These are phyloP conservation scores for Phoma sp. DNA, from an alignment of 2,329 filamentous ascomycete genomes.

Conservation along the genomic window DNA sequence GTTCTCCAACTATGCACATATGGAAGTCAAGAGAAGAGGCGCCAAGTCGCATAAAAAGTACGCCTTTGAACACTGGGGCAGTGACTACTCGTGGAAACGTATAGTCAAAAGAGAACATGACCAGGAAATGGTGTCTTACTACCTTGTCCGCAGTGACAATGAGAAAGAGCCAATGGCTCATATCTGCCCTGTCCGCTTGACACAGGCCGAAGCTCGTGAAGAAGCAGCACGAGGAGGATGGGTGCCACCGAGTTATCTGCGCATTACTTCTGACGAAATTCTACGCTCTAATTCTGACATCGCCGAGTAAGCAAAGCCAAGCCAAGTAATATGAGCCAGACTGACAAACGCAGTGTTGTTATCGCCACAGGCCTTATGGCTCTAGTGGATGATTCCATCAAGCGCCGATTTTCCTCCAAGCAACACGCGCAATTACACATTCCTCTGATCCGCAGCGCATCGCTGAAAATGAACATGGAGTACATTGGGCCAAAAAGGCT, in stretches of 20 bases:
- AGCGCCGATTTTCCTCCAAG: slow-evolving; percentile 71
- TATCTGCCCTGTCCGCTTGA: slow-evolving; percentile 80
- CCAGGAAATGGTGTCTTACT: slow-evolving; percentile 72
- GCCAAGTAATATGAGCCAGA: not conserved
- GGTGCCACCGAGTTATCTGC: slow-evolving; percentile 89
- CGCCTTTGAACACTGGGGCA: slow-evolving; percentile 93
- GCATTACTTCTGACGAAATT: slow-evolving; percentile 78
- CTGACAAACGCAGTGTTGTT: slow-evolving; percentile 68
- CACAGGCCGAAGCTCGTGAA: slow-evolving; percentile 70
- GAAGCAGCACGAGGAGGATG: slow-evolving; percentile 83
- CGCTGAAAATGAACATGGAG: slow-evolving; percentile 64
- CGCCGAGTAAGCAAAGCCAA: slow-evolving; percentile 72
- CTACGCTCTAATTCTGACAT: slow-evolving; percentile 76
- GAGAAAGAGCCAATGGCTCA: slow-evolving; percentile 72
- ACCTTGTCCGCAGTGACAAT: slow-evolving; percentile 73
- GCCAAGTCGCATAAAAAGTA: slow-evolving; percentile 74
- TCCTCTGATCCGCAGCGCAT: slow-evolving; percentile 56
- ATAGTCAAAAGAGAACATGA: slow-evolving; percentile 67
- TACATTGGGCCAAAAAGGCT: slow-evolving; percentile 67
- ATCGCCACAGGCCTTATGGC: slow-evolving; percentile 88
- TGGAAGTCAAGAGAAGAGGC: slow-evolving; percentile 77
- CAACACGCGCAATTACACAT: slow-evolving; percentile 59
- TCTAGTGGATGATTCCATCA: slow-evolving; percentile 90
- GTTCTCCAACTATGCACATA: slow-evolving; percentile 95
- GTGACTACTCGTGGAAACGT: slow-evolving; percentile 82